phyloP scores from a whole-genome alignment of 352 stramenopile genomes.

The Phytopythium montanum region DNA sequence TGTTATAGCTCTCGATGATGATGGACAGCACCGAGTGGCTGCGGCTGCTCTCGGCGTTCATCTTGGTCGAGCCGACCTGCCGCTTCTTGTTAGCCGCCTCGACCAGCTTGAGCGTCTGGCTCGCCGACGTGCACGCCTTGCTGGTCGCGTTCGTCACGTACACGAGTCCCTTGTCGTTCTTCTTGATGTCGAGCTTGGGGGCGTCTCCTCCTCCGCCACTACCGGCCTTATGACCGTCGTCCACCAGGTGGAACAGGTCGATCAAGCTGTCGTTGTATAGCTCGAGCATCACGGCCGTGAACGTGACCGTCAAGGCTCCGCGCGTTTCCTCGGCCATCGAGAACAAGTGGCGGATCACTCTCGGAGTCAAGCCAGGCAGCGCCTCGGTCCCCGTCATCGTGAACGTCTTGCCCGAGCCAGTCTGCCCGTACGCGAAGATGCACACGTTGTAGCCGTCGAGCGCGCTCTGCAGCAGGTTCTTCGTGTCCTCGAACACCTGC shows the following conservation, averaged over 20 bases:
- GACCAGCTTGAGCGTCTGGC: conserved; percentile 86
- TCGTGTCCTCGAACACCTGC: conserved; percentile 92
- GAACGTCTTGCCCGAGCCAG: conserved; percentile 91
- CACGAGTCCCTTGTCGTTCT: conserved; percentile 91
- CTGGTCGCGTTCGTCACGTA: conserved; percentile 85
- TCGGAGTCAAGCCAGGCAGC: conserved; percentile 80
- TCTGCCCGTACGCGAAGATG: conserved; percentile 94
- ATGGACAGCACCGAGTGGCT: conserved; percentile 91
- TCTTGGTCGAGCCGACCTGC: conserved; percentile 89
- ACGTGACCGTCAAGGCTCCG: conserved; percentile 56
- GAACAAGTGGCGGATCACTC: conserved; percentile 88
- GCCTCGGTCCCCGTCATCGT: conserved; percentile 87
- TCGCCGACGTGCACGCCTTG: conserved; percentile 59
- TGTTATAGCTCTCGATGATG: conserved; percentile 87
- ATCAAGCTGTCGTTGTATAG: conserved; percentile 92
- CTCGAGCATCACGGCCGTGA: conserved; percentile 90
- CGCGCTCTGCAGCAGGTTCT: conserved; percentile 87
- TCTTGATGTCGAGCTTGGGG: conserved; percentile 92
- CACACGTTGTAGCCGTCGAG: conserved; percentile 92
- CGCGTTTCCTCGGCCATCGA: conserved; percentile 46
- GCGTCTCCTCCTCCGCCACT: conserved; percentile 23
- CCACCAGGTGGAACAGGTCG: conserved; percentile 85
- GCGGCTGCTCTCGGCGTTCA: conserved; percentile 90
- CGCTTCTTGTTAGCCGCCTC: conserved; percentile 86
- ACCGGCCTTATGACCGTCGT: conserved; percentile 28